Evolutionary conservation across 2,329 filamentous ascomycete species (phyloP).

Genomic region (Claviceps sp.): DNA sequence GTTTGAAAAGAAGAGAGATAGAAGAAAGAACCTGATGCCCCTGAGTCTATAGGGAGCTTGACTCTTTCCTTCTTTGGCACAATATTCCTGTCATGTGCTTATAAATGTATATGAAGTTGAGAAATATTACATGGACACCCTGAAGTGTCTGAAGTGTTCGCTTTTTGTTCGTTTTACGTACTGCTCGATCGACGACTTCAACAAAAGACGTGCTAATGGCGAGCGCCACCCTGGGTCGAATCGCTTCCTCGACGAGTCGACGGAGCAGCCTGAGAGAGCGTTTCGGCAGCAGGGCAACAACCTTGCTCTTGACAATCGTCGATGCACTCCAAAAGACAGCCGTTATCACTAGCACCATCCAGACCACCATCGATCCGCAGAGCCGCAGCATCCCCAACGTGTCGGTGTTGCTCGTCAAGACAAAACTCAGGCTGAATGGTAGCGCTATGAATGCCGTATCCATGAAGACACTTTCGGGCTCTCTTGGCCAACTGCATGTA

Average conservation of each 20-base stretch:
- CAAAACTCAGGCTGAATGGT: slow-evolving; percentile 94
- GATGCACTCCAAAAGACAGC: slow-evolving; percentile 36
- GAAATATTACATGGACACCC: no score
- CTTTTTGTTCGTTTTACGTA: no score
- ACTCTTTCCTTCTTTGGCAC: no score
- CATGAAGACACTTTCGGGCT: slow-evolving; percentile 80
- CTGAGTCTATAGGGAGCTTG: no score
- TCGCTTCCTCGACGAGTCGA: slow-evolving; percentile 23
- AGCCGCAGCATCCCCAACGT: slow-evolving; percentile 22
- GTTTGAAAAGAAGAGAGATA: neutral
- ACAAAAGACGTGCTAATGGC: neutral
- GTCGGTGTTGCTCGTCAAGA: slow-evolving; percentile 33
- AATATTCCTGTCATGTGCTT: no score
- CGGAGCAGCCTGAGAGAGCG: slow-evolving; percentile 18
- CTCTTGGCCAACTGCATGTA: slow-evolving; percentile 86
- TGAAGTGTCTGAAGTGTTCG: no score
- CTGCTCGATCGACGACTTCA: no score
- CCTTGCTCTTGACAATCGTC: slow-evolving; percentile 23
- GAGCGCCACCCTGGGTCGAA: slow-evolving; percentile 15
- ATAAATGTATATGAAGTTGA: no score
- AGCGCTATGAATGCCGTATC: slow-evolving; percentile 89
- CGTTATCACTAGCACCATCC: slow-evolving; percentile 17
- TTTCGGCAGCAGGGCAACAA: slow-evolving; percentile 18
- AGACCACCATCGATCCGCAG: slow-evolving; percentile 22
- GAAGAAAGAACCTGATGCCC: neutral